Percentiles rank a stretch among this genome's conserved stretches.
Conservation (phyloP, 2,329 filamentous ascomycete genomes). For the Ilyonectria mors-panacis region DNA sequence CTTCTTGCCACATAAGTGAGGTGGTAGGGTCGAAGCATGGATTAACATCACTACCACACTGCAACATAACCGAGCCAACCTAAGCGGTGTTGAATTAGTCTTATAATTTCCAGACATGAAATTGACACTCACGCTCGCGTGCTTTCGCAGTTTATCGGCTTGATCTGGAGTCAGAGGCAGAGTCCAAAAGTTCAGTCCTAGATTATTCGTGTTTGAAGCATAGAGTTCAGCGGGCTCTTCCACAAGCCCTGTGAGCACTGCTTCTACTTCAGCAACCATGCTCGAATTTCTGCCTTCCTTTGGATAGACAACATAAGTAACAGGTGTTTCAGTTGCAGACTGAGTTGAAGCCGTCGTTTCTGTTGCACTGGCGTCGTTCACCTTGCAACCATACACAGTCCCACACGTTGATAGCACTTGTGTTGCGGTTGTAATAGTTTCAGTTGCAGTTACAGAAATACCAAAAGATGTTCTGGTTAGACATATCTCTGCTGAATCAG, state of each 20-base stretch:
- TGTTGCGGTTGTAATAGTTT: neutral
- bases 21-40: conserved; percentile 11
- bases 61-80: neutral
- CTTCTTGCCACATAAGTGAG: neutral
- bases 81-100: neutral
- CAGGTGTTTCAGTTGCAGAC: neutral
- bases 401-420: conserved; percentile 5
- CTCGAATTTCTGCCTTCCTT: conserved; percentile 4
- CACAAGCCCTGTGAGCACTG: neutral
- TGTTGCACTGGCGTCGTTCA: neutral
- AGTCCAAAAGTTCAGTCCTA: conserved; percentile 2
- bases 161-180: neutral
- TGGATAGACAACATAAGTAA: conserved; percentile 8
- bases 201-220: neutral
- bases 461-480: conserved; percentile 1
- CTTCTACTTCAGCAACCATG: conserved; percentile 1
- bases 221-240: conserved; percentile 2
- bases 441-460: neutral
- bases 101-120: too few species aligned
- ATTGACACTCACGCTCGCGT: neutral
- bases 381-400: conserved; percentile 3
- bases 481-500: conserved; percentile 8
- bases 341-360: conserved; percentile 5
- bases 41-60: neutral
- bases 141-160: neutral